Percentiles rank a stretch among this genome's conserved stretches.
These are phyloP conservation scores for Coelastrella sp. DNA, from an alignment of 139 green algal species.

Conservation along the genomic window DNA sequence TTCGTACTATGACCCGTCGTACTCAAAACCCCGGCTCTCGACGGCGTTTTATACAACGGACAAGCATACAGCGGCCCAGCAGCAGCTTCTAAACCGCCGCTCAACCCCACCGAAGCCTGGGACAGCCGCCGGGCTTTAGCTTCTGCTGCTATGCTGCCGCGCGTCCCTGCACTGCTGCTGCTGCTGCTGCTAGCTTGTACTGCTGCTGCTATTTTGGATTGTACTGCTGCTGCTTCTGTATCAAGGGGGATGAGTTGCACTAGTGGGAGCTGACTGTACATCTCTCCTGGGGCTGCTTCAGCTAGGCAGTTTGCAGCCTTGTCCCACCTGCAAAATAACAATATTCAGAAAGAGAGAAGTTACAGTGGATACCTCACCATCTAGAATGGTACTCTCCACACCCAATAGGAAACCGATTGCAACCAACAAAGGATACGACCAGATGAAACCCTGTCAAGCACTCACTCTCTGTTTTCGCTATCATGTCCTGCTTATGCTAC, in stretches of 20 bases:
- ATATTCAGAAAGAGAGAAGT: no score
- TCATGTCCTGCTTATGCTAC: no score
- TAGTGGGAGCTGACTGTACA: constrained; percentile 55
- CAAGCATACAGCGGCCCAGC: constrained; percentile 61
- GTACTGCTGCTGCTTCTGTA: not conserved
- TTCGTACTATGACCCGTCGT: constrained; percentile 85
- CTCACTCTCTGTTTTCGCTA: no score
- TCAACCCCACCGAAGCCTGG: not conserved
- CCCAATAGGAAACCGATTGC: no score
- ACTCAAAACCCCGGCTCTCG: constrained; percentile 69
- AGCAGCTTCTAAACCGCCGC: not conserved
- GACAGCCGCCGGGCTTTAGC: not conserved
- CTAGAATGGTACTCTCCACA: no score
- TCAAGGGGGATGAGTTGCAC: constrained; percentile 53
- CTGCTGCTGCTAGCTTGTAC: constrained; percentile 4
- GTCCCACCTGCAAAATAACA: constrained; percentile 30
- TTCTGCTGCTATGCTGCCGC: not conserved
- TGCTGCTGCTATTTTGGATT: not conserved
- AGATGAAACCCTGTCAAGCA: no score
- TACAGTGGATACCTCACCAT: no score
- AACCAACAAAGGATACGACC: no score
- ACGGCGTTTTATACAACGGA: constrained; percentile 85
- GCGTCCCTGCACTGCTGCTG: not conserved
- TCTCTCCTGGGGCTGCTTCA: constrained; percentile 42
- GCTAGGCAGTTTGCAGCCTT: not conserved